Base-by-base conservation (phyloP, 2,329 filamentous ascomycete species). In the Teratosphaeriaceae sp. region DNA sequence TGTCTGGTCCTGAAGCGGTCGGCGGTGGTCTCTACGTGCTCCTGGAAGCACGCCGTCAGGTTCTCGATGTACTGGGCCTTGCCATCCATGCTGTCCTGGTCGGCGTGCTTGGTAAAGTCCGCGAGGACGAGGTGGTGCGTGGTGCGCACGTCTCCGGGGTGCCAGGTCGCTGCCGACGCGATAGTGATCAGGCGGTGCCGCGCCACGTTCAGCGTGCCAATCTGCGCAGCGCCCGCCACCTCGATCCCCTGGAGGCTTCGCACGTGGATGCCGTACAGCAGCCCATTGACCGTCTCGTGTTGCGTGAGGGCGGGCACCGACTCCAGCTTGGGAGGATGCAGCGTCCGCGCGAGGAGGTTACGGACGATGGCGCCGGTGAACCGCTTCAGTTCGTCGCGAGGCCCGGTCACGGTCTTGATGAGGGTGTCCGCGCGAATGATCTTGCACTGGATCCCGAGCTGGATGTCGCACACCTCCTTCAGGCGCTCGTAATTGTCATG, bases 401-500 rank as follows among this genome's bases (percentile, higher is more conserved):
- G n/a, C 4, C 15, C 20, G 11, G 23, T 22, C 19, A 23, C 19
- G 36, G 13, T 16, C 18, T 22, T 44, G 16, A 5, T 3, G 27
- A 38, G 23, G 15, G 9, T 18, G n/a, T 26, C 21, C 3, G 35
- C 22, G 22, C 18, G 24, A 36, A 39, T 27, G 24, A 38, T 21
- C 22, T 19, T 33, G 22, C 26, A 38, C 35, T 44, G 42, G 11
- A 44, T 27, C 13, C 42, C 42, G 16, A 44, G n/a, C 6, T 30
- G 15, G 2, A 15, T 34, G 13, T 39, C 36, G 35, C 42, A 44
- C n/a, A 39, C 6, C 18, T 23, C 12, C 16, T 45, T 57, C 60
- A 50, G 15, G 7, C 3, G 6, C 12, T 27, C 16, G 31, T 37
- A 33, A 15, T 37, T 43, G 40, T 23, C 16, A 3, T 13, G 5